phyloP scores from a whole-genome alignment of 257 asterid species.

The Gentiana dahurica region DNA sequence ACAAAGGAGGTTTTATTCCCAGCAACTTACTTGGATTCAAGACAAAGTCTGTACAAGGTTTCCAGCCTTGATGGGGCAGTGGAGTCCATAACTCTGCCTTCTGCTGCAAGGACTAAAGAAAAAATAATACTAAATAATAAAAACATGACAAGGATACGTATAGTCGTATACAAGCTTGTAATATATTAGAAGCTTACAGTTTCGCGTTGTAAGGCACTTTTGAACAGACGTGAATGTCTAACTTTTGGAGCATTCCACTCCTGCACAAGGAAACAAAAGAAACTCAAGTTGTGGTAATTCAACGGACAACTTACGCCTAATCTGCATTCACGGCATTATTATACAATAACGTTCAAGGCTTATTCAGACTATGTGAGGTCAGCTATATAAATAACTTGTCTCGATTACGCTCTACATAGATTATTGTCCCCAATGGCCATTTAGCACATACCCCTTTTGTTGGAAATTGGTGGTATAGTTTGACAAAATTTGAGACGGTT shows the following conservation, averaged over 20 bases:
- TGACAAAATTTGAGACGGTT: too few species aligned
- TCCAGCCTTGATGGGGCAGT: conserved; percentile 57
- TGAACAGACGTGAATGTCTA: conserved; percentile 73
- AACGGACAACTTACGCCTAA: too few species aligned
- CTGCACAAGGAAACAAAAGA: conserved; percentile 22
- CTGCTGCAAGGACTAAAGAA: conserved; percentile 40
- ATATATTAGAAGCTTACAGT: conserved; percentile 41
- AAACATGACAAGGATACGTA: too few species aligned
- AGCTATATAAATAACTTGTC: too few species aligned
- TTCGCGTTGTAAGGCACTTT: conserved; percentile 64
- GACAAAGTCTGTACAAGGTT: conserved; percentile 27
- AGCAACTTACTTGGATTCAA: conserved; percentile 35
- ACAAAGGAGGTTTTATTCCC: not conserved
- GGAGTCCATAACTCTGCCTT: conserved; percentile 68
- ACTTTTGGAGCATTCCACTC: conserved; percentile 87
- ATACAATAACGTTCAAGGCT: too few species aligned
- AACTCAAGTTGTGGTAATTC: not conserved
- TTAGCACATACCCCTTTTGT: too few species aligned
- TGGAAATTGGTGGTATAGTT: too few species aligned
- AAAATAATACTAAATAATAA: not conserved
- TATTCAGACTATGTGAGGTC: too few species aligned
- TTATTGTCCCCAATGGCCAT: too few species aligned
- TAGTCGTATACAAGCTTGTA: not conserved
- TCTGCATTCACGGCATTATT: too few species aligned
- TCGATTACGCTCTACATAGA: too few species aligned